phyloP scores from a whole-genome alignment of 306 rosid species.

The Dalbergia cultrata region DNA sequence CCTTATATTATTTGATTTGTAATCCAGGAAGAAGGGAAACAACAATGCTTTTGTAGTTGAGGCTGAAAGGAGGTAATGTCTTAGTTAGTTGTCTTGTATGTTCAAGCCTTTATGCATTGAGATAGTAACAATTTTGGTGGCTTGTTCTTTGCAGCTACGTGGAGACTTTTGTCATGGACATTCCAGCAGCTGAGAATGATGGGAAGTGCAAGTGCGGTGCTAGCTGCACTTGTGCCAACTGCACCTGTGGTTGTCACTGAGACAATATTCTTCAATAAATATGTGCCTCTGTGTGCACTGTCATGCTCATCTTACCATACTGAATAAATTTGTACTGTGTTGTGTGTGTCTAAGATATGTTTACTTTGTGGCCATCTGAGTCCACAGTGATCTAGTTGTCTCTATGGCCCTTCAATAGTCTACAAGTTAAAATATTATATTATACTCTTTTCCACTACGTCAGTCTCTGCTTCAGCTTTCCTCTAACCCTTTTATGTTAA shows the following conservation, averaged over 20 bases:
- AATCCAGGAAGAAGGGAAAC: slow-evolving; percentile 70
- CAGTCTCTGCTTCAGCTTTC: background rate
- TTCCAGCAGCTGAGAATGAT: slow-evolving; percentile 64
- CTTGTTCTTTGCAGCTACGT: slow-evolving; percentile 58
- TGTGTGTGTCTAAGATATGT: background rate
- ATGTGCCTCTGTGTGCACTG: background rate
- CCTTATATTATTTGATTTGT: slow-evolving; percentile 4
- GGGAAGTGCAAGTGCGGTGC: slow-evolving; percentile 85
- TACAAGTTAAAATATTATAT: background rate
- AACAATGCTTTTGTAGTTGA: slow-evolving; percentile 57
- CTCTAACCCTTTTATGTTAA: background rate
- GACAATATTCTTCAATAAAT: background rate
- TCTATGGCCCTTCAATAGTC: background rate
- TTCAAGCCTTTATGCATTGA: background rate
- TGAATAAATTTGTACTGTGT: background rate
- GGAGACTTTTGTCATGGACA: slow-evolving; percentile 61
- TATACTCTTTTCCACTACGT: background rate
- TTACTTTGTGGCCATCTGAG: background rate
- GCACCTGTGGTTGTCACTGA: slow-evolving; percentile 61
- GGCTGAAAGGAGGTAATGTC: slow-evolving; percentile 59
- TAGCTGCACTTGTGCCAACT: slow-evolving; percentile 64
- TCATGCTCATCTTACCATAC: background rate
- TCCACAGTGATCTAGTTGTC: too few relatives aligned
- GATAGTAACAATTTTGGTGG: background rate
- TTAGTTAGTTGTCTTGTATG: background rate